phyloP scores from a whole-genome alignment of 2,329 filamentous ascomycete species.

The Cryphonectria naterciae region DNA sequence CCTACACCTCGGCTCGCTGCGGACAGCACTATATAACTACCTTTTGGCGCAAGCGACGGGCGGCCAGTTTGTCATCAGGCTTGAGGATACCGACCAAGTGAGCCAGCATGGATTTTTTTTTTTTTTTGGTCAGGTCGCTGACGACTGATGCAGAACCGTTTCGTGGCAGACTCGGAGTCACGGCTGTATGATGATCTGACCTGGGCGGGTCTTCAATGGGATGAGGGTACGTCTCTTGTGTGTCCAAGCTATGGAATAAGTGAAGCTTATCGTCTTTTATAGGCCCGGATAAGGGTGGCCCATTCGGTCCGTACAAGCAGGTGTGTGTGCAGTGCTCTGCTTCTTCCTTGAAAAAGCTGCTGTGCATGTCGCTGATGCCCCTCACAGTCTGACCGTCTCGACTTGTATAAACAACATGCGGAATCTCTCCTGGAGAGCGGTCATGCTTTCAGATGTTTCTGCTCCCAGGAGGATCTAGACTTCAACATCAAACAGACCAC shows the following conservation, averaged over 20 bases:
- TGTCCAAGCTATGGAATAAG: not conserved
- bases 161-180: conserved; percentile 78
- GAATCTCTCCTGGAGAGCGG: conserved; percentile 69
- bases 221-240: conserved; percentile 59
- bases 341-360: conserved; percentile 16
- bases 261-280: not conserved
- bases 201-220: conserved; percentile 92
- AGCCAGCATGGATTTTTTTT: not conserved
- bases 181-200: conserved; percentile 77
- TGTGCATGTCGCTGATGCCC: conserved; percentile 13
- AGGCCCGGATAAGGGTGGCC: conserved; percentile 80
- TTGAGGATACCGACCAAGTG: conserved; percentile 90
- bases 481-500: conserved; percentile 50
- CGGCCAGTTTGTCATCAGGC: conserved; percentile 85
- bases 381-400: conserved; percentile 74
- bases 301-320: conserved; percentile 80
- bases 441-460: conserved; percentile 93
- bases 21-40: conserved; percentile 96
- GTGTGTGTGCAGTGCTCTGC: conserved; percentile 41
- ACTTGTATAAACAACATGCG: conserved; percentile 73
- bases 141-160: conserved; percentile 57
- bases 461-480: conserved; percentile 66
- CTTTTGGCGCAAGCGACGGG: conserved; percentile 85
- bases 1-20: conserved; percentile 85
- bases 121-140: conserved; percentile 36